phyloP scores from a whole-genome alignment of 129 eudicot genomes.

The Deinandra increscens region DNA sequence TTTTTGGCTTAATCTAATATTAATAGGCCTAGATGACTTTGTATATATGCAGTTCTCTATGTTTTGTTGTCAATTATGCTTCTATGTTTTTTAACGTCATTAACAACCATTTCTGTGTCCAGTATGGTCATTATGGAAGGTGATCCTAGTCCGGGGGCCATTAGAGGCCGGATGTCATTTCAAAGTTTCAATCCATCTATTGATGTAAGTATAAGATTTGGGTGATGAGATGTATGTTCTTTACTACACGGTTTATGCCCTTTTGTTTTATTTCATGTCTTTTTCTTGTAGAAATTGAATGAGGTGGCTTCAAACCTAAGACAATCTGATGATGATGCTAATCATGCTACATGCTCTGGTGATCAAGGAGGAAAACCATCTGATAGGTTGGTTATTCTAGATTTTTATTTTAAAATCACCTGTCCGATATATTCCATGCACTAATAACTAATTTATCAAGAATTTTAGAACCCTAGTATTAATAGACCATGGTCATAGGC shows the following conservation, averaged over 20 bases:
- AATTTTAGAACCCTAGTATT: neutral
- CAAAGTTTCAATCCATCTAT: constrained; percentile 79
- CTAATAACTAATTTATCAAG: neutral
- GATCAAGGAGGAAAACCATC: constrained; percentile 43
- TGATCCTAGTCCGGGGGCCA: constrained; percentile 82
- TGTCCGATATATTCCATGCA: neutral
- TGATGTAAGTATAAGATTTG: constrained; percentile 65
- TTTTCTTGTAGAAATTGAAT: constrained; percentile 58
- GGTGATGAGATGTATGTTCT: constrained; percentile 10
- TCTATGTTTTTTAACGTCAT: neutral
- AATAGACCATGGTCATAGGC: neutral
- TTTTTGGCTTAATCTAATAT: neutral
- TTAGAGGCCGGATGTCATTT: constrained; percentile 92
- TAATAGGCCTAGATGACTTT: neutral
- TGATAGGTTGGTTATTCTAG: constrained; percentile 38
- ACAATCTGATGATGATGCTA: constrained; percentile 52
- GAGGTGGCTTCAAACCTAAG: constrained; percentile 44
- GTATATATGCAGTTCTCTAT: neutral
- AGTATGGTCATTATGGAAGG: constrained; percentile 92
- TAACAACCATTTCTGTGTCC: constrained; percentile 30
- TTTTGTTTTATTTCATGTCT: neutral
- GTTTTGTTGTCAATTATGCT: constrained; percentile 1
- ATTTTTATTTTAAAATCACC: neutral
- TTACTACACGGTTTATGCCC: neutral
- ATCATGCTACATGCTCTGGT: constrained; percentile 52